Percentiles rank a stretch among this genome's conserved stretches.
Conservation (phyloP, 106 monocot genomes). For the Dendrobium catenatum region DNA sequence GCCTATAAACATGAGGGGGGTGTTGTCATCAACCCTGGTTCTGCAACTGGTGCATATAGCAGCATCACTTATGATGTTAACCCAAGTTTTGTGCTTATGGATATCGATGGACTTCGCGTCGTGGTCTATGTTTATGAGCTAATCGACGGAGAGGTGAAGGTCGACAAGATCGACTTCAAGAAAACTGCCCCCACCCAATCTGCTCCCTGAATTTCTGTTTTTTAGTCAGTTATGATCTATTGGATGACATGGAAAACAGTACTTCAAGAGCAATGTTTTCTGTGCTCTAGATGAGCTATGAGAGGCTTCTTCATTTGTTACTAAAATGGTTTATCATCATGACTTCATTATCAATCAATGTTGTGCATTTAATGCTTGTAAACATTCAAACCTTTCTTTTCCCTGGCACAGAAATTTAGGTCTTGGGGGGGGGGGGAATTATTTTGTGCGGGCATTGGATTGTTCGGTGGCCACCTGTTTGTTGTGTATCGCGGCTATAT, state of each 20-base stretch:
- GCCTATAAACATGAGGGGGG: constrained; percentile 99
- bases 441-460: no score
- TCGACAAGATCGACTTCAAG: constrained; percentile 97
- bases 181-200: constrained; percentile 40
- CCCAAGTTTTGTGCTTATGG: constrained; percentile 95
- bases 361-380: no score
- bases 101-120: constrained; percentile 81
- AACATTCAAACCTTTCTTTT: no score
- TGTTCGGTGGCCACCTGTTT: no score
- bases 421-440: no score
- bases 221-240: neutral
- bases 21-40: constrained; percentile 94
- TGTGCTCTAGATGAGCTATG: neutral
- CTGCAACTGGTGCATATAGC: constrained; percentile 90
- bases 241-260: no score
- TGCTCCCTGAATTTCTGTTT: constrained; percentile 1
- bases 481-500: no score
- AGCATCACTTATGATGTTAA: constrained; percentile 94
- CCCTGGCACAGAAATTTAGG: no score
- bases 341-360: no score
- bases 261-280: neutral
- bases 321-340: neutral
- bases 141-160: constrained; percentile 94
- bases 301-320: no score
- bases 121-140: constrained; percentile 97